Conservation (phyloP, 208 protist genomes). For the Trypanosoma cruzi region DNA sequence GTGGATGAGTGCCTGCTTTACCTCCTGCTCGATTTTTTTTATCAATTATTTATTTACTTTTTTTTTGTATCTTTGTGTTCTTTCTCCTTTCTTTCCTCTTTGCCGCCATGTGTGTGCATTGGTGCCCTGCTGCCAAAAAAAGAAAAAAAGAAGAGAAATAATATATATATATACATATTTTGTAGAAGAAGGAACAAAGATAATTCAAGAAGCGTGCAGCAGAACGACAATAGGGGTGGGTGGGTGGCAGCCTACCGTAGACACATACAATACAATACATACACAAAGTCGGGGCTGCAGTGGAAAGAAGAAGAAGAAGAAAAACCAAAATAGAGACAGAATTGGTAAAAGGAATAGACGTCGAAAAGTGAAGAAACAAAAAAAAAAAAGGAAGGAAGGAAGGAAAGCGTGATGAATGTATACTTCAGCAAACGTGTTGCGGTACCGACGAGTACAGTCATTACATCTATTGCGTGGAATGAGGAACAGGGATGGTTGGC, state of each 20-base stretch:
- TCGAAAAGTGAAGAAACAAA: conserved; percentile 8
- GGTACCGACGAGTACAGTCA: conserved; percentile 92
- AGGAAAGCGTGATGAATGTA: conserved; percentile 93
- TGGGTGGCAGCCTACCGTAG: no score
- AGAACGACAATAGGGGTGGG: no score
- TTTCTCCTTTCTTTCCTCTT: neutral
- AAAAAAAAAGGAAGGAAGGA: neutral
- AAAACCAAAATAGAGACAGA: neutral
- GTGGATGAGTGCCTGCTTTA: neutral
- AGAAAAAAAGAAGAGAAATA: neutral
- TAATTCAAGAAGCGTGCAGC: no score
- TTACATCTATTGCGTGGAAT: conserved; percentile 94
- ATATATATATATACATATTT: no score
- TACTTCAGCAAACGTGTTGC: conserved; percentile 97
- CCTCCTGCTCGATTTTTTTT: neutral
- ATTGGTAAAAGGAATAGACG: neutral
- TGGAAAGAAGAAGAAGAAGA: neutral
- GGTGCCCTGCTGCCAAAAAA: neutral
- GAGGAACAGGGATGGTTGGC: conserved; percentile 96
- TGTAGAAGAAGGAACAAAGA: no score
- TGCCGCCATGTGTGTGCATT: neutral
- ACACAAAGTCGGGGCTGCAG: no score
- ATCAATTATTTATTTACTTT: neutral
- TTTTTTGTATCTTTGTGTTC: neutral
- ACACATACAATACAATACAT: no score